Conservation (phyloP, 129 eudicot genomes). For the Artemisia annua region DNA sequence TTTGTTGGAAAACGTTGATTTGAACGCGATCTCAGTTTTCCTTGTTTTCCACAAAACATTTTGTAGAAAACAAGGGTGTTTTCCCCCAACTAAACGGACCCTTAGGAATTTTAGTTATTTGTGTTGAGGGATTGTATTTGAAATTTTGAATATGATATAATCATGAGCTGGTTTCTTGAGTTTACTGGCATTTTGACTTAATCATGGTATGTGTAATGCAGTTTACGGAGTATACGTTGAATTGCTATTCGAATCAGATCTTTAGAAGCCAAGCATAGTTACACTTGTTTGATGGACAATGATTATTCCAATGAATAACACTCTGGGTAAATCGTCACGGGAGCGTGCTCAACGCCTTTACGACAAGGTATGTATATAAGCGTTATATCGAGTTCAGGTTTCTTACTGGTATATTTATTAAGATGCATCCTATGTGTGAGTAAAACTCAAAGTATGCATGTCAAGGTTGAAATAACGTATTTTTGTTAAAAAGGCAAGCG, state of each 20-base stretch:
- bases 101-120: not conserved
- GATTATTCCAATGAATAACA: constrained; percentile 83
- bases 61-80: no score
- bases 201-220: constrained; percentile 21
- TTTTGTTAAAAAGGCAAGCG: no score
- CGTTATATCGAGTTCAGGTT: not conserved
- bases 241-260: constrained; percentile 32
- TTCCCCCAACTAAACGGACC: no score
- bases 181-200: constrained; percentile 12
- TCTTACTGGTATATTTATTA: not conserved
- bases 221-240: constrained; percentile 1
- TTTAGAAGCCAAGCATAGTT: constrained; percentile 29
- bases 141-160: not conserved
- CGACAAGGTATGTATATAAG: constrained; percentile 54
- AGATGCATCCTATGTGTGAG: not conserved
- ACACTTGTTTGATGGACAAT: constrained; percentile 59
- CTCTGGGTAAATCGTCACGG: constrained; percentile 44
- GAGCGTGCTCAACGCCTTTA: constrained; percentile 68
- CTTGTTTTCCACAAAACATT: no score
- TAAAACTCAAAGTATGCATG: no score
- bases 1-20: no score
- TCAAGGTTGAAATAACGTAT: no score
- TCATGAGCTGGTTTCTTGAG: not conserved
- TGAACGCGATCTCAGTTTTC: no score
- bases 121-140: not conserved